Conservation (phyloP, 805 yeast genomes). For the Teunomyces funiuensis region DNA sequence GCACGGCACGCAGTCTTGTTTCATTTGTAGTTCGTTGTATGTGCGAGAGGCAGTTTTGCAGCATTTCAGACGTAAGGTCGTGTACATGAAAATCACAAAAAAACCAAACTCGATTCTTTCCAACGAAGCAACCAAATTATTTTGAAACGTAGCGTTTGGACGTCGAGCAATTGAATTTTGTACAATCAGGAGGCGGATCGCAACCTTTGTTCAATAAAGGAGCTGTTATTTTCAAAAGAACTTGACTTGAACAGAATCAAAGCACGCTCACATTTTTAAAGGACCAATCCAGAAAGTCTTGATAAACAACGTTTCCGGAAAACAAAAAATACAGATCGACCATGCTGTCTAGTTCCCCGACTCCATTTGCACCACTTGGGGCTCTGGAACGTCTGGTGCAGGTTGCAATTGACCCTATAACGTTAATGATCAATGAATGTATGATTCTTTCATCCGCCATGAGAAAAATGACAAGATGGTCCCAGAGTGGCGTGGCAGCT, state of each 20-base stretch:
- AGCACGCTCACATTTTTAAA: background rate
- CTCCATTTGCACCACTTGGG: slow-evolving; percentile 3
- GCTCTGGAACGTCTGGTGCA: background rate
- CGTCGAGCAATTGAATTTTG: slow-evolving; percentile 1
- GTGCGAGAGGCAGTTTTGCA: slow-evolving; percentile 1
- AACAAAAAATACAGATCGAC: background rate
- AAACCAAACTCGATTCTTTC: slow-evolving; percentile 3
- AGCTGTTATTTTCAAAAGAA: background rate
- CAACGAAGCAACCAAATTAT: slow-evolving; percentile 3
- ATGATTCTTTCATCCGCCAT: slow-evolving; percentile 82
- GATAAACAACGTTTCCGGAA: background rate
- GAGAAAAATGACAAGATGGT: slow-evolving; percentile 69
- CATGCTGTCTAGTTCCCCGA: slow-evolving; percentile 5
- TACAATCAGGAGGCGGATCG: background rate
- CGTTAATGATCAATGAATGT: slow-evolving; percentile 86
- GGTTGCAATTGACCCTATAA: slow-evolving; percentile 67
- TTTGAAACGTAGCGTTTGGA: background rate
- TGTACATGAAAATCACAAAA: slow-evolving; percentile 3
- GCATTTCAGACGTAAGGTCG: slow-evolving; percentile 1
- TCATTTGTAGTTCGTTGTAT: background rate
- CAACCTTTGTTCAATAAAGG: too few species aligned
- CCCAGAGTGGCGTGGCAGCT: slow-evolving; percentile 81
- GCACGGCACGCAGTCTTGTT: background rate
- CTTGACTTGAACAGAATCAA: background rate
- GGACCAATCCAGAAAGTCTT: background rate